These are phyloP conservation scores for Plasmopara muralis DNA, from an alignment of 352 stramenopile genomes.

Conservation along the genomic window DNA sequence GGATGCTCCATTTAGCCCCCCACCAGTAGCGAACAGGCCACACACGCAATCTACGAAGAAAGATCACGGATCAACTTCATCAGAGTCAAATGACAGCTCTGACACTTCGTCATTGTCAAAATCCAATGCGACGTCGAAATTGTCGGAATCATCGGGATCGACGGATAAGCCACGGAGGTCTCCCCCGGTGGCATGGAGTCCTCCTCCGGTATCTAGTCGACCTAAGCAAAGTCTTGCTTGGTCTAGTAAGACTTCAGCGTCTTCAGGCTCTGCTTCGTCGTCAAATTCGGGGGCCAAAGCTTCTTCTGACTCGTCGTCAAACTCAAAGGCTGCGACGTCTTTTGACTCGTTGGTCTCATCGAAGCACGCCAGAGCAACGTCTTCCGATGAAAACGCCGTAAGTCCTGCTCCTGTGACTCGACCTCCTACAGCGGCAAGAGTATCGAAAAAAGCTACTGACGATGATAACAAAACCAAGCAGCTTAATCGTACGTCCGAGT, in stretches of 20 bases:
- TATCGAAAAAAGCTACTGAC: slow-evolving; percentile 10
- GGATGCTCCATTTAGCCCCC: slow-evolving; percentile 16
- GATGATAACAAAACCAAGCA: slow-evolving; percentile 12
- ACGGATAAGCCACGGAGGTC: slow-evolving; percentile 16
- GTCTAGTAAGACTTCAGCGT: slow-evolving; percentile 5
- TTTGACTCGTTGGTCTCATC: not conserved
- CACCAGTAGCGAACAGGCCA: slow-evolving; percentile 22
- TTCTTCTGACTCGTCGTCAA: slow-evolving; percentile 11
- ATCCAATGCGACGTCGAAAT: slow-evolving; percentile 4
- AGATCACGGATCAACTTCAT: slow-evolving; percentile 14
- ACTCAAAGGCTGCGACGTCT: slow-evolving; percentile 2
- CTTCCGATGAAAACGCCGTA: slow-evolving; percentile 14
- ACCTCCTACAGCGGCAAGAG: slow-evolving; percentile 8
- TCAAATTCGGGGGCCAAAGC: slow-evolving; percentile 9
- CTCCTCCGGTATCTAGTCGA: slow-evolving; percentile 19
- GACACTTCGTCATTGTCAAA: slow-evolving; percentile 11
- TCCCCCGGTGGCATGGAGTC: slow-evolving; percentile 19
- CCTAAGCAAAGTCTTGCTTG: slow-evolving; percentile 12
- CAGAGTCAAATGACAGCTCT: slow-evolving; percentile 5
- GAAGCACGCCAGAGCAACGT: no score
- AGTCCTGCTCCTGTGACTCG: slow-evolving; percentile 31
- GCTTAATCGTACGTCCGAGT: slow-evolving; percentile 1
- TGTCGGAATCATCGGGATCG: slow-evolving; percentile 10
- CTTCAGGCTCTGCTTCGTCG: slow-evolving; percentile 6
- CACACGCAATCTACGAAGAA: slow-evolving; percentile 9